Evolutionary conservation across 306 rosid species (phyloP).

Genomic region (Luffa acutangula): DNA sequence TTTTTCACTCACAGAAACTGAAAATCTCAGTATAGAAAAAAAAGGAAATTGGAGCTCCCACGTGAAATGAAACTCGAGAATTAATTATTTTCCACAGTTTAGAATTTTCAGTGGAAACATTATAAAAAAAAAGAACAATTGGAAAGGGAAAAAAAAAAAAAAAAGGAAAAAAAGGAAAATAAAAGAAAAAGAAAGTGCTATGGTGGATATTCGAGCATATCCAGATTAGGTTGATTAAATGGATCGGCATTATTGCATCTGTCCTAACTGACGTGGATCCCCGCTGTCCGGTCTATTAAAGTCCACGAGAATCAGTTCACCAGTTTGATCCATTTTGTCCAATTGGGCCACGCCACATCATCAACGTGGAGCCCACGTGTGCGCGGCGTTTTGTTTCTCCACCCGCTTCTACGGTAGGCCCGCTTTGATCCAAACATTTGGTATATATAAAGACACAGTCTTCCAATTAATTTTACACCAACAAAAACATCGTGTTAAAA

Average conservation of each 20-base stretch:
- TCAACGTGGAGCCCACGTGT: slow-evolving; percentile 9
- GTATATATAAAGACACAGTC: slow-evolving; percentile 13
- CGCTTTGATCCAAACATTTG: not conserved
- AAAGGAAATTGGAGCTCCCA: not conserved
- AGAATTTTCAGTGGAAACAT: not conserved
- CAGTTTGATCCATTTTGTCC: slow-evolving; percentile 11
- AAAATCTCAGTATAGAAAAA: not conserved
- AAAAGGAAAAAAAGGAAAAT: no score
- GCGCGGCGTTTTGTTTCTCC: slow-evolving; percentile 38
- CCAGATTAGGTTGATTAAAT: slow-evolving; percentile 17
- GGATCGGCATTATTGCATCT: slow-evolving; percentile 30
- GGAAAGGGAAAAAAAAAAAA: not conserved
- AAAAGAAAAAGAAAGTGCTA: not conserved
- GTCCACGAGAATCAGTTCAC: not conserved
- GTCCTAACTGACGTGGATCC: slow-evolving; percentile 64
- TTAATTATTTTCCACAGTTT: not conserved
- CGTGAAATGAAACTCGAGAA: not conserved
- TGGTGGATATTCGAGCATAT: slow-evolving; percentile 42
- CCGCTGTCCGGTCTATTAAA: slow-evolving; percentile 28
- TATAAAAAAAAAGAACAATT: not conserved
- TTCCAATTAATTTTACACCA: not conserved
- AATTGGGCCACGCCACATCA: slow-evolving; percentile 19
- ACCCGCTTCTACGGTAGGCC: slow-evolving; percentile 17
- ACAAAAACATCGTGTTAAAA: not conserved
- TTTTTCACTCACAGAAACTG: not conserved